Conservation (phyloP, 768 basidiomycete genomes). For the Hortiboletus flavorubellus region DNA sequence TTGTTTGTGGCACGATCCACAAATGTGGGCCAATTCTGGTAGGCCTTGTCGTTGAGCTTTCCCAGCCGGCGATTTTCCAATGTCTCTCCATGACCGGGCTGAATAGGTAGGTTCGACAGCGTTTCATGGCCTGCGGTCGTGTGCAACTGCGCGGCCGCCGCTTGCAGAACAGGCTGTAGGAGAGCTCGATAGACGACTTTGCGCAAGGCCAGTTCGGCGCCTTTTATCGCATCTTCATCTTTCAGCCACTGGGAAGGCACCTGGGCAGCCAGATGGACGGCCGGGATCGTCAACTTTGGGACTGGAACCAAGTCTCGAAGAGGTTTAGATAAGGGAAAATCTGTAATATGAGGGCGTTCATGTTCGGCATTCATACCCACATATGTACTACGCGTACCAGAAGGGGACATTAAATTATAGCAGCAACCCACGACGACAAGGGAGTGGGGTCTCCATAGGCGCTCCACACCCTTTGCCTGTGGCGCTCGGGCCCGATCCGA, state of each 20-base stretch:
- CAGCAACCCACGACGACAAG: slow-evolving; percentile 73
- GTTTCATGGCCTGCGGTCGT: not conserved
- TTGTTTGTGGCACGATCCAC: slow-evolving; percentile 34
- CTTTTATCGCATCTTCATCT: slow-evolving; percentile 28
- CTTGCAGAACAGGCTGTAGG: slow-evolving; percentile 36
- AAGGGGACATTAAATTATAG: slow-evolving; percentile 63
- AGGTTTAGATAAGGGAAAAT: slow-evolving; percentile 51
- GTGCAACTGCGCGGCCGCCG: not conserved
- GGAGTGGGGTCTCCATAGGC: slow-evolving; percentile 49
- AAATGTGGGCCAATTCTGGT: slow-evolving; percentile 49
- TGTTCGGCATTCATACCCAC: not conserved
- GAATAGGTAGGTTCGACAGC: slow-evolving; percentile 8
- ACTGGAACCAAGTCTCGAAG: slow-evolving; percentile 17
- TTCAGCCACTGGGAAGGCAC: slow-evolving; percentile 61
- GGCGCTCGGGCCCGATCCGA: slow-evolving; percentile 18
- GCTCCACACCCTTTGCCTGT: not conserved
- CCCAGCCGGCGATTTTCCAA: slow-evolving; percentile 48
- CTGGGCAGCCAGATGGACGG: slow-evolving; percentile 69
- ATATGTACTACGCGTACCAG: slow-evolving; percentile 34
- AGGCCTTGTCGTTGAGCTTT: slow-evolving; percentile 48
- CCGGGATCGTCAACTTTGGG: slow-evolving; percentile 35
- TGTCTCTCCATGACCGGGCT: slow-evolving; percentile 36
- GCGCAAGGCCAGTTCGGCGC: slow-evolving; percentile 50
- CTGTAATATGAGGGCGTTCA: slow-evolving; percentile 28
- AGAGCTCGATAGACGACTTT: slow-evolving; percentile 75